These are phyloP conservation scores for Ogataea sp. DNA, from an alignment of 805 yeast species.

Conservation along the genomic window DNA sequence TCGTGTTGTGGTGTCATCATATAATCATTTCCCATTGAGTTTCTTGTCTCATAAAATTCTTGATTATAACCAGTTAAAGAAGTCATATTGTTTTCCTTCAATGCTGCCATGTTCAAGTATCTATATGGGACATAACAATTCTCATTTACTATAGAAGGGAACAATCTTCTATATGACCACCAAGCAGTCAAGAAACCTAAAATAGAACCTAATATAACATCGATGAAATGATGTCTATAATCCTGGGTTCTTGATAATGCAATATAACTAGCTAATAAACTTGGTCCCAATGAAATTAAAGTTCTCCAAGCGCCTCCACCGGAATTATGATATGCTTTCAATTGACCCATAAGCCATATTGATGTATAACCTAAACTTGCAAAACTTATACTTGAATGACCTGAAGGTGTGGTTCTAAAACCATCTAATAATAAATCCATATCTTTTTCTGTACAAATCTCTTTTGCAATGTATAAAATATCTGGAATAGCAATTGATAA, in stretches of 20 bases:
- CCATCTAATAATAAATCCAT: slow-evolving; percentile 48
- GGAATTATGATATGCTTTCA: slow-evolving; percentile 27
- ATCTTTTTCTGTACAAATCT: slow-evolving; percentile 54
- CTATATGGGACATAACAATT: slow-evolving; percentile 33
- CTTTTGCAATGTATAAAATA: slow-evolving; percentile 49
- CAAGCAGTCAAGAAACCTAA: slow-evolving; percentile 58
- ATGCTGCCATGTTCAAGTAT: slow-evolving; percentile 9
- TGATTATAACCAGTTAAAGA: too few relatives aligned
- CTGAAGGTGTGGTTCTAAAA: slow-evolving; percentile 76
- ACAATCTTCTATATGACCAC: slow-evolving; percentile 47
- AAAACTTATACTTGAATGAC: slow-evolving; percentile 68
- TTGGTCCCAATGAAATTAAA: slow-evolving; percentile 43
- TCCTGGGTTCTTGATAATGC: slow-evolving; percentile 87
- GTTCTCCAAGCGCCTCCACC: slow-evolving; percentile 66
- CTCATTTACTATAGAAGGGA: slow-evolving; percentile 30
- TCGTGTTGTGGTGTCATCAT: slow-evolving; percentile 1
- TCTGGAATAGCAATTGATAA: slow-evolving; percentile 48
- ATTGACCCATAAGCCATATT: slow-evolving; percentile 63
- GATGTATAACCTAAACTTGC: slow-evolving; percentile 58
- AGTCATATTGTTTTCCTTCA: neutral
- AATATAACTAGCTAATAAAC: slow-evolving; percentile 61
- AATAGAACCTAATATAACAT: slow-evolving; percentile 63
- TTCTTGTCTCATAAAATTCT: neutral
- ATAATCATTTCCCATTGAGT: neutral
- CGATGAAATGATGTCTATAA: slow-evolving; percentile 89